Evolutionary conservation across 345 rosid species (phyloP).

Genomic region (Zanthoxylum bungeanum): DNA sequence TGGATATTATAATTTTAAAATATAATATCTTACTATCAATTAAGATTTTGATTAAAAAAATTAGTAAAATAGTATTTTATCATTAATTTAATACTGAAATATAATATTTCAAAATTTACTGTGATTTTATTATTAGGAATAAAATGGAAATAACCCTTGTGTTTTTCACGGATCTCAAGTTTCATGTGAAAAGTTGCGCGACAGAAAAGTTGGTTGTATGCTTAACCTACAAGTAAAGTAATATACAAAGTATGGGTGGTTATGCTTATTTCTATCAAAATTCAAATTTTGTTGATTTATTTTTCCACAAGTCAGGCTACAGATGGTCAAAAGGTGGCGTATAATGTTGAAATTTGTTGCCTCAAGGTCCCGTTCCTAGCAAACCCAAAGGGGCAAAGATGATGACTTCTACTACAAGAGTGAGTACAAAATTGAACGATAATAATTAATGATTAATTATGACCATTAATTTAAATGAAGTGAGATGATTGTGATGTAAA

Average conservation of each 20-base stretch:
- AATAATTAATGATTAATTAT: neutral
- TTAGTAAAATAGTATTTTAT: no score
- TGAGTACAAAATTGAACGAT: neutral
- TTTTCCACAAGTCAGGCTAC: neutral
- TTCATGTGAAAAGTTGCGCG: no score
- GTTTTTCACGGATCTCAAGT: no score
- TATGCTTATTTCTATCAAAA: neutral
- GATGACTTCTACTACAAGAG: neutral
- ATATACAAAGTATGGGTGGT: neutral
- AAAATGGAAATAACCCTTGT: no score
- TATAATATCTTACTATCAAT: no score
- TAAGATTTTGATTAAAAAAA: no score
- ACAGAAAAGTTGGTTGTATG: no score
- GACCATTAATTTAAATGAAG: neutral
- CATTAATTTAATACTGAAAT: no score
- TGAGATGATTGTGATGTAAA: neutral
- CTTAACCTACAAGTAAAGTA: neutral
- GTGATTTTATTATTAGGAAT: no score
- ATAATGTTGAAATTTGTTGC: slow-evolving; percentile 14
- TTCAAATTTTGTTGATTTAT: neutral
- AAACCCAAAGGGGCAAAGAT: neutral
- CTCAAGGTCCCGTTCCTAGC: neutral
- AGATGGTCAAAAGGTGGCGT: slow-evolving; percentile 19
- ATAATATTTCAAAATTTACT: no score
- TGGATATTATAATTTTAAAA: no score